A percentile compares a stretch with the other conserved stretches of the same genome.
These are phyloP conservation scores for Fusarium oligoseptatum DNA, from an alignment of 2,329 filamentous ascomycete species.

Conservation along the genomic window DNA sequence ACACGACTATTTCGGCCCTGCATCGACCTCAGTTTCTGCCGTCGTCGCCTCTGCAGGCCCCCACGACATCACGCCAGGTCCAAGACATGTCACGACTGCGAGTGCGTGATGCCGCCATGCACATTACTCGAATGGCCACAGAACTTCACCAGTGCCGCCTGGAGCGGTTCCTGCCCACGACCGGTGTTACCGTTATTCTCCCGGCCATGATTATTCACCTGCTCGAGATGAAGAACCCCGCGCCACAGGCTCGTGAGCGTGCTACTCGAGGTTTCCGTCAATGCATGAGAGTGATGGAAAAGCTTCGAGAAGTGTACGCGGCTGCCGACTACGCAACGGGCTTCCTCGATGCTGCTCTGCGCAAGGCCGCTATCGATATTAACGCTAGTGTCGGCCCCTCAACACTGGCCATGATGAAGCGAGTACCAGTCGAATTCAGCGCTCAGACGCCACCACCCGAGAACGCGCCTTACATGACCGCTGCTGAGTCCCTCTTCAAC, in stretches of 20 bases:
- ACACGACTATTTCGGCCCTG: constrained; percentile 89
- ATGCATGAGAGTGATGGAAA: constrained; percentile 93
- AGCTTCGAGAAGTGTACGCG: constrained; percentile 88
- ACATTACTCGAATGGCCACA: constrained; percentile 87
- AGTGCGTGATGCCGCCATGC: constrained; percentile 84
- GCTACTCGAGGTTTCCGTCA: constrained; percentile 87
- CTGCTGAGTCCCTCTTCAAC: constrained; percentile 56
- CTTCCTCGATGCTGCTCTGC: constrained; percentile 91
- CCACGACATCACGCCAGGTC: constrained; percentile 72
- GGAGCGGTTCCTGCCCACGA: constrained; percentile 86
- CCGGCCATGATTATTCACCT: constrained; percentile 95
- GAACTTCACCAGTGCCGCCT: constrained; percentile 80
- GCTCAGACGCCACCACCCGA: constrained; percentile 68
- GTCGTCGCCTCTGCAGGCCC: constrained; percentile 69
- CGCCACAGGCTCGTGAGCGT: constrained; percentile 76
- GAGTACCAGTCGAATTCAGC: constrained; percentile 54
- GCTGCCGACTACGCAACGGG: constrained; percentile 97
- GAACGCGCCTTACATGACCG: constrained; percentile 59
- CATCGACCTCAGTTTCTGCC: constrained; percentile 93
- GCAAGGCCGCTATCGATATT: constrained; percentile 85
- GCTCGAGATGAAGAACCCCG: constrained; percentile 88
- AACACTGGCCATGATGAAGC: constrained; percentile 53
- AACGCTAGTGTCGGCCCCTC: constrained; percentile 54
- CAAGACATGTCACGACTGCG: constrained; percentile 87
- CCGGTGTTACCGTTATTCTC: constrained; percentile 89